phyloP scores from a whole-genome alignment of 202 grass and related monocot species.

The Cymbopogon flexuosus region DNA sequence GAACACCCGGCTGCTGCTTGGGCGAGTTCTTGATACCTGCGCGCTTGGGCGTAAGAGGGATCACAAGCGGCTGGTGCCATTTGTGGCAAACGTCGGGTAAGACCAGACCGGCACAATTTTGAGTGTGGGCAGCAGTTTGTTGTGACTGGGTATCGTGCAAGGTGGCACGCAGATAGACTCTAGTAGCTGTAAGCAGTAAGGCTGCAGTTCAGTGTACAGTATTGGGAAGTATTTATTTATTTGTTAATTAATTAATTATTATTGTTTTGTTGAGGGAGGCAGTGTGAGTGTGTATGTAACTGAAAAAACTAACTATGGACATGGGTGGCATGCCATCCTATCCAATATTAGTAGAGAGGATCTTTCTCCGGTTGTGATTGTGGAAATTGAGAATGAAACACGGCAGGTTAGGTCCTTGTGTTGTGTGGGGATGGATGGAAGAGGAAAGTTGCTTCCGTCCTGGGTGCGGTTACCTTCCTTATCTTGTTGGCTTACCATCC shows the following conservation, averaged over 20 bases:
- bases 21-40: slow-evolving; percentile 93
- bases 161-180: background rate
- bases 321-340: background rate
- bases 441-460: background rate
- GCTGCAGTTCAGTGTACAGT: background rate
- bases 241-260: background rate
- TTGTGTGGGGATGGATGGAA: background rate
- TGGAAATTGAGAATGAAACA: background rate
- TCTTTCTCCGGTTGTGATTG: background rate
- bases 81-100: slow-evolving; percentile 66
- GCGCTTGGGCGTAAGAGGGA: slow-evolving; percentile 94
- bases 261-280: background rate
- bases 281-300: background rate
- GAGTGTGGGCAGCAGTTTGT: background rate
- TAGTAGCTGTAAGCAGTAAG: background rate
- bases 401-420: too few relatives aligned
- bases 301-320: background rate
- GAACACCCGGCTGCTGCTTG: slow-evolving; percentile 79
- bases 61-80: slow-evolving; percentile 86
- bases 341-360: background rate
- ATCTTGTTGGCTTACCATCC: too few relatives aligned
- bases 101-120: background rate
- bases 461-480: background rate
- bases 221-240: background rate
- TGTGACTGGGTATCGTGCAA: background rate